Base-by-base conservation (phyloP, 768 basidiomycete species). In the Macrolepiota dolichaula region DNA sequence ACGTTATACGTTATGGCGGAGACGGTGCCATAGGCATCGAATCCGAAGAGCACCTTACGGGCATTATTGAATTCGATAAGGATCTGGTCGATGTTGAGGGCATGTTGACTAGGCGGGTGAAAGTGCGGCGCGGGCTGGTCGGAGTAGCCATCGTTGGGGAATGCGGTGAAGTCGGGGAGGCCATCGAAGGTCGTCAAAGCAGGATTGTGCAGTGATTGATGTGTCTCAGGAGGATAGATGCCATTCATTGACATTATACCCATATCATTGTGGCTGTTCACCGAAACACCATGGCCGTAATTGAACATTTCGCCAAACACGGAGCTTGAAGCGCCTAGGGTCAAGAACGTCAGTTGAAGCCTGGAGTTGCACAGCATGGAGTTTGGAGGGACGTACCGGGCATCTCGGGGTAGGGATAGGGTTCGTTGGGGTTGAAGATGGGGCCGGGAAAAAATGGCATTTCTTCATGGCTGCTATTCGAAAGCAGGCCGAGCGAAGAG, bases 61-160 rank as follows among this genome's bases (percentile, higher is more conserved):
- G 92, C 86, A 62, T 87, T 79, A 55, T 84, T 82, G 69, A 93
- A 91, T 72, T 91, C 92, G 72, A 91, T 89, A 66, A 85, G 74
- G 55, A 90, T 82, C 63, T 86, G 81, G 38, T 85, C 82, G 57
- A 81, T 78, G 65, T 85, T 82, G 42, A 81, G 70, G 36, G 71
- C 69, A 58, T 73, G 76, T 63, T 82, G 79, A 42, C 73, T 49
- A 17, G 59, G 44, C 4, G 53, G 22, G 19, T 19, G 22, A 47
- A 29, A 54, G 11, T 37, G 53, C 19, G 36, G 19, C 3, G 47
- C 24, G 15, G 52, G 13, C 1, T 51, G 52, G 7, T 61, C 59
- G 19, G 44, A 19, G n/a, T 37, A 61, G 15, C 44, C 19, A 1
- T 61, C 53, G 36, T 42, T 50, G 25, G 57, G 50, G 32, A 61